Evolutionary conservation across 179 eudicot species (phyloP).

Genomic region (Silene noctiflora): DNA sequence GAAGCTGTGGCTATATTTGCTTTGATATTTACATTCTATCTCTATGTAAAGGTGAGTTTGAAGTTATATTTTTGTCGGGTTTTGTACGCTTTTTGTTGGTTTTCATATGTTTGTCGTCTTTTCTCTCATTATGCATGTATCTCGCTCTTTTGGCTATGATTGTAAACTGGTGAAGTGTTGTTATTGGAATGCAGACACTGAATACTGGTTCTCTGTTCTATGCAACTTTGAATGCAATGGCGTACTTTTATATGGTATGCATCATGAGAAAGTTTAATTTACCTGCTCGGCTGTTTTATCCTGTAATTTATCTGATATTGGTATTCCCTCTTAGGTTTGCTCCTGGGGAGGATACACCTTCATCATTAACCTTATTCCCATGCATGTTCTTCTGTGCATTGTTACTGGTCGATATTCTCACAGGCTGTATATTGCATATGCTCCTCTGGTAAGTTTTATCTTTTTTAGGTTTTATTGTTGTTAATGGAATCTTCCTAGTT

Average conservation of each 20-base stretch:
- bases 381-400: constrained; percentile 87
- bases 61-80: neutral
- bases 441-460: constrained; percentile 75
- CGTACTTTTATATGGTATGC: constrained; percentile 91
- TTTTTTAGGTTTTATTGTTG: constrained; percentile 2
- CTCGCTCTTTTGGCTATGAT: neutral
- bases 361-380: constrained; percentile 89
- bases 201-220: constrained; percentile 90
- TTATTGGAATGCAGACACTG: constrained; percentile 56
- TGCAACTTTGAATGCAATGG: constrained; percentile 67
- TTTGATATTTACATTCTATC: constrained; percentile 87
- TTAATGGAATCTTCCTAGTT: neutral
- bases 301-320: constrained; percentile 8
- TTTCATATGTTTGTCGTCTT: neutral
- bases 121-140: neutral
- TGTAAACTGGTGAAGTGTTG: constrained; percentile 3
- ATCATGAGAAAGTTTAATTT: constrained; percentile 5
- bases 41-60: constrained; percentile 65
- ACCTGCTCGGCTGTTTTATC: constrained; percentile 11
- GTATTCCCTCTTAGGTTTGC: constrained; percentile 54
- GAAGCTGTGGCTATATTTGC: constrained; percentile 99
- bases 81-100: neutral
- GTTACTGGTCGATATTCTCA: constrained; percentile 90
- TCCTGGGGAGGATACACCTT: constrained; percentile 99
- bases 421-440: constrained; percentile 89